Base-by-base conservation (phyloP, 2,329 filamentous ascomycete species). In the Diaporthe sp. region DNA sequence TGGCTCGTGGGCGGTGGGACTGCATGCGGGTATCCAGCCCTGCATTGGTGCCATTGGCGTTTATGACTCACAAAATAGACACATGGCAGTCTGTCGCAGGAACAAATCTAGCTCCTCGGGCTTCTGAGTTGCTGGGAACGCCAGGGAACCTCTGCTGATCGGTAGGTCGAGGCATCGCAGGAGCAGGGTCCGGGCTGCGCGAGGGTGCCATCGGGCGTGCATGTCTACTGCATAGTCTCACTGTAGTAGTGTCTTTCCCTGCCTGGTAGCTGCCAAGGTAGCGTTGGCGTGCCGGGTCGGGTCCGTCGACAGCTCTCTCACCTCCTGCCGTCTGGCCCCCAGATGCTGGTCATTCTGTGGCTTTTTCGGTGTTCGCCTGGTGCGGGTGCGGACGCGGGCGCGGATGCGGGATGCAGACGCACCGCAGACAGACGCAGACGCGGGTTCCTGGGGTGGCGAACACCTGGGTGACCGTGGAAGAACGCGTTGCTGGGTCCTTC, bases 31-130 rank as follows among this genome's bases (percentile, higher is more conserved):
- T 49, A 55, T 22, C 65, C 65, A 61, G 68, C 65, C 72, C 53
- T 71, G 67, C 57, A 57, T 46, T 74, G 49, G 58, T 74, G 72
- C 67, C 74, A 65, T 76, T 74, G 72, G 75, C 72, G 73, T 72
- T 42, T 59, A 62, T 76, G 75, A 76, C 51, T 76, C 75, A 76
- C 71, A 46, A 55, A 25, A 37, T 22, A 51, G 62, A 70, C 70
- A 61, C 53, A 62, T 73, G 67, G 69, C 51, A 58, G 69, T 22
- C 39, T 61, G 73, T 61, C 53, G 55, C 53, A 70, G 65, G n/a
- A 70, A 57, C 73, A 58, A 68, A 70, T 55, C 62, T 70, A 49
- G 62, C 19, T 55, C 69, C 57, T 53, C 46, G 25, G 46, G 12
- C 46, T 53, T 25, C 53, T 65, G 57, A 44, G 46, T 62, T 62